Base-by-base conservation (phyloP, 148 eudicot genomes). In the Vaccinium corymbosum region DNA sequence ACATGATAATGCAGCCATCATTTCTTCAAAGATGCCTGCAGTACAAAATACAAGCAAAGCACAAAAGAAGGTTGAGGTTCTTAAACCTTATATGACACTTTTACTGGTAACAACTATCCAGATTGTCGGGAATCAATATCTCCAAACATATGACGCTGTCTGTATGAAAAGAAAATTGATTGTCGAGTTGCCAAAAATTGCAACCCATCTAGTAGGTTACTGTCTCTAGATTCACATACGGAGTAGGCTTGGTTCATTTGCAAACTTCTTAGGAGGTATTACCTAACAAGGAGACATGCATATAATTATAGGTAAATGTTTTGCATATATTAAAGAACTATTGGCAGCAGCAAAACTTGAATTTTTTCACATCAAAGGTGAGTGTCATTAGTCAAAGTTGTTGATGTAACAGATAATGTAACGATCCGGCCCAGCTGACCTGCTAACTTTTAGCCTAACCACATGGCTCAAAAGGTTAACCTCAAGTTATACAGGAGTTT, bases 1-100 rank as follows among this genome's bases (percentile, higher is more conserved):
- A 80, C 52, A 73, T 84, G 81, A 66, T 87, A 53, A 73, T 90
- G 90, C 90, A 97, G 99, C 98, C 99, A 57, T 92, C 87, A 80
- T 94, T 89, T 89, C 95, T 97, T 84, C 97, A 94, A 83, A 87
- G 99, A 90, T 93, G 97, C 86, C 86, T 97, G 89, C 86, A 66
- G 61, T 97, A 97, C 97, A 97, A 92, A 91, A 88, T 91, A 84
- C 93, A 89, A 83, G 94, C 92, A 64, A 92, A 91, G 87, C 89
- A 90, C 88, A 84, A 86, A 85, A 93, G 80, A 83, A 93, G 98
- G 98, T 94, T 90, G 51, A 50, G 68, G 16, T 70, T 83, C 75
- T 74, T 46, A 29, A 46, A 42, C 16, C 27, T 48, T 8, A 49
- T 56, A 76, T 56, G 27, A 32, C 13, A 27, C 66, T 79, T 3